phyloP scores from a whole-genome alignment of 148 eudicot species.

The Vaccinium vitisidaea region DNA sequence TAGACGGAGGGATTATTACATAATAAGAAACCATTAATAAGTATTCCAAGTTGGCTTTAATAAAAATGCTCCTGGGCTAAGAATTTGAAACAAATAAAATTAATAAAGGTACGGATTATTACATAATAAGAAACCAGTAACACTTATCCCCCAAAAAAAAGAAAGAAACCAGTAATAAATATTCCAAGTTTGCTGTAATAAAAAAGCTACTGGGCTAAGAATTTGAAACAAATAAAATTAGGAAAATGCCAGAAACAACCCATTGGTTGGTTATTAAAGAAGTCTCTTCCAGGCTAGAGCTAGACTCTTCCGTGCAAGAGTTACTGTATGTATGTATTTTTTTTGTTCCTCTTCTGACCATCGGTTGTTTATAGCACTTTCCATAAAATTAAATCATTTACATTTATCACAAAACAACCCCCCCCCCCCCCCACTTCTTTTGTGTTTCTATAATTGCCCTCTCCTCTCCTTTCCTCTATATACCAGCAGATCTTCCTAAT shows the following conservation, averaged over 20 bases:
- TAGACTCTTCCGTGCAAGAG: too few relatives aligned
- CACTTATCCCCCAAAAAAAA: too few relatives aligned
- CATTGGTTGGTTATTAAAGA: too few relatives aligned
- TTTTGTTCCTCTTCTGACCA: too few relatives aligned
- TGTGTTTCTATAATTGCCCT: background rate
- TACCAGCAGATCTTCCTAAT: slow-evolving; percentile 54
- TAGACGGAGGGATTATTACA: background rate
- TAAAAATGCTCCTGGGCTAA: background rate
- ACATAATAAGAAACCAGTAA: background rate
- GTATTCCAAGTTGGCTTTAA: background rate
- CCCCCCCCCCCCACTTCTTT: background rate
- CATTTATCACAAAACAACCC: background rate
- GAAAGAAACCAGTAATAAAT: background rate
- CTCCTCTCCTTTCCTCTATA: slow-evolving; percentile 18
- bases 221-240: background rate
- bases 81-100: background rate
- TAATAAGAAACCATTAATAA: background rate
- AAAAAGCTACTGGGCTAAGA: background rate
- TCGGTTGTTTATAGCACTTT: too few relatives aligned
- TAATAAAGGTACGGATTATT: background rate
- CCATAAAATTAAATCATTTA: background rate
- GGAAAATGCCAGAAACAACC: too few relatives aligned
- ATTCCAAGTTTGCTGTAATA: background rate
- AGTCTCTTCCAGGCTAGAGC: too few relatives aligned
- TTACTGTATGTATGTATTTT: too few relatives aligned